Base-by-base conservation (phyloP, 345 rosid genomes). In the Corchorus olitorius region DNA sequence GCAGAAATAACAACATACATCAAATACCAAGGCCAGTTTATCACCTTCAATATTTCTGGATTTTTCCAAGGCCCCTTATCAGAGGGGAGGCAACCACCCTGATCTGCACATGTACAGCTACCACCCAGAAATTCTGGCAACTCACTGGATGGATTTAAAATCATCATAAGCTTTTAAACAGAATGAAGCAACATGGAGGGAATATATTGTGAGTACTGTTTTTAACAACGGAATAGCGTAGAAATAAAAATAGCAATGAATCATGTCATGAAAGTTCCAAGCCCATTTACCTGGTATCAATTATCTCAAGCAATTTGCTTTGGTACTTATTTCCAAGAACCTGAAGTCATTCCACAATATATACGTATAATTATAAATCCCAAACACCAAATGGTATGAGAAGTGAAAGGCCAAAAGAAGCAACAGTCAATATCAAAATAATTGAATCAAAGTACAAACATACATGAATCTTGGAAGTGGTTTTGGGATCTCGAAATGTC, bases 11-110 rank as follows among this genome's bases (percentile, higher is more conserved):
- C 35, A 80, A 71, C 41, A 73, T 46, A 22, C 22, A 52, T 50
- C 4, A 46, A 74, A 67, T 49, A 43, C 20, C 39, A 41, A 75
- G 72, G 62, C 1, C 76, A 74, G 77, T 7, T 67, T 46, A 73
- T 72, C 59, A 93, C 99, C 96, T 89, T 90, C 75, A 90, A 76
- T 76, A 94, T 84, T 69, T 89, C 94, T 19, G 89, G 91, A 83
- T 94, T 92, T 80, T 90, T 94, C 99, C 99, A 97, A 59, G 98
- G 99, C 50, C 99, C 99, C 86, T 97, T 94, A 76, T 97, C 98
- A 72, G 99, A 97, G 37, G 86, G 81, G 82, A 97, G 93, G 79
- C 99, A 97, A 71, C 99, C 99, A 43, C 99, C 99, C 82, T 87
- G 85, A 68, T 87, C 92, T 70, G 92, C 87, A 80, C 98, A 97